Base-by-base conservation (phyloP, 495 filamentous ascomycete genomes). In the Penicillium ochrochloron region DNA sequence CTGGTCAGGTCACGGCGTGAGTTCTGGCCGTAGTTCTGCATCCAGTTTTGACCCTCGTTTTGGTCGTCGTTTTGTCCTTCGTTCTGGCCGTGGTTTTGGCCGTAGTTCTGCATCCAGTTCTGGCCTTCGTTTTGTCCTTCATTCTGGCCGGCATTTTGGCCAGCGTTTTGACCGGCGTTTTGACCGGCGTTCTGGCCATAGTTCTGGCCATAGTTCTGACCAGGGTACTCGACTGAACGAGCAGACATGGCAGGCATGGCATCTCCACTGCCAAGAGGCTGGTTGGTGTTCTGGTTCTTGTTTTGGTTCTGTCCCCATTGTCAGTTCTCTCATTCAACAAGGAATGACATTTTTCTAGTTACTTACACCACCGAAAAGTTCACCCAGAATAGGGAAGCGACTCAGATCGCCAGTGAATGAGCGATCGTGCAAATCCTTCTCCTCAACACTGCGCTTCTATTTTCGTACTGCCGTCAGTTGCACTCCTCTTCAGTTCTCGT, bases 351-450 rank as follows among this genome's bases (percentile, higher is more conserved):
- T 11, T 11, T 15, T 33, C 29, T 37, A 12, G 4, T 56, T 10
- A 66, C 68, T 11, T 68, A 71, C 69, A 14, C 68, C 68, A 41
- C 69, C 59, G 46, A 71, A 61, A 2, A 71, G 27, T 0, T 59
- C 39, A 17, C 66, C 66, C 54, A 70, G 50, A 0, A 70, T 9
- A 4, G 67, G 67, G 29, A 70, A 39, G 3, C 64, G 59, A 46
- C 64, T 61, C 3, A 70, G 59, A 25, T 65, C 64, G 14, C 67
- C 62, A 5, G 67, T 70, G 10, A 70, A 60, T 1, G 67, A 70
- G 12, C 67, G 62, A 27, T 50, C 8, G n/a, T 56, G 53, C 25
- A 34, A 4, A 0, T 35, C 19, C 5, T 35, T n/a, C 53, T 56
- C 34, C 19, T 64, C 57, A 19, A 60, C 19, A 23, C 39, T 57